Conservation (phyloP, 495 filamentous ascomycete genomes). For the Neurospora sp. region DNA sequence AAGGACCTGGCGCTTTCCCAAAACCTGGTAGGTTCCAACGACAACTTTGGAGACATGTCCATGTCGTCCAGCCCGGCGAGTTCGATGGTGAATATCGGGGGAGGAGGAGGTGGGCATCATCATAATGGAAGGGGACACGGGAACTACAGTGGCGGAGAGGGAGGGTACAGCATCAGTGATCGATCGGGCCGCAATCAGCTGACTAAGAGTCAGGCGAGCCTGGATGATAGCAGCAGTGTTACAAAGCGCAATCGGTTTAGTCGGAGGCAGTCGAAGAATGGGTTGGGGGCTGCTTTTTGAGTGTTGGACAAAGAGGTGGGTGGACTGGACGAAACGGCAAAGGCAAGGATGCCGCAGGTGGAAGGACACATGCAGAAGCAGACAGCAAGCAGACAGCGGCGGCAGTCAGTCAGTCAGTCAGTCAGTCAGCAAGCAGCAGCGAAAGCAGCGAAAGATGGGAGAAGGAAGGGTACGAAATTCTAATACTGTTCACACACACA, state of each 20-base stretch:
- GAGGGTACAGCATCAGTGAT: slow-evolving; percentile 33
- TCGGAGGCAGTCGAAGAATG: slow-evolving; percentile 82
- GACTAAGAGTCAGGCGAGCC: slow-evolving; percentile 44
- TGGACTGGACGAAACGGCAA: no score
- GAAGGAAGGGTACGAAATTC: background rate
- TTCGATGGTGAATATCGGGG: slow-evolving; percentile 42
- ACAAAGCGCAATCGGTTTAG: slow-evolving; percentile 67
- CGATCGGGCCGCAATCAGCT: slow-evolving; percentile 41
- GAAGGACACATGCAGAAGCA: background rate
- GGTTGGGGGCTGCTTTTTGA: slow-evolving; percentile 53
- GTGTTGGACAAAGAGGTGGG: background rate
- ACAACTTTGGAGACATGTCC: slow-evolving; percentile 63
- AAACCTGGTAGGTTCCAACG: slow-evolving; percentile 50
- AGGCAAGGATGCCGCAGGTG: background rate
- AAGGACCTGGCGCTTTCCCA: slow-evolving; percentile 71
- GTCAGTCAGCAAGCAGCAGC: background rate
- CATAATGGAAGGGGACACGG: background rate
- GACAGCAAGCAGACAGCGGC: background rate
- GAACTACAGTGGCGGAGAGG: background rate
- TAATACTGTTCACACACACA: background rate
- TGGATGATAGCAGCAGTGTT: slow-evolving; percentile 42
- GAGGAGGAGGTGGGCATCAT: background rate
- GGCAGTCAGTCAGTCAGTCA: background rate
- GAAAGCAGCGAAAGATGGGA: background rate
- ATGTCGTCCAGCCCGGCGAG: slow-evolving; percentile 67